Conservation (phyloP, 2,329 filamentous ascomycete species). For the Aspergillus fischeri region DNA sequence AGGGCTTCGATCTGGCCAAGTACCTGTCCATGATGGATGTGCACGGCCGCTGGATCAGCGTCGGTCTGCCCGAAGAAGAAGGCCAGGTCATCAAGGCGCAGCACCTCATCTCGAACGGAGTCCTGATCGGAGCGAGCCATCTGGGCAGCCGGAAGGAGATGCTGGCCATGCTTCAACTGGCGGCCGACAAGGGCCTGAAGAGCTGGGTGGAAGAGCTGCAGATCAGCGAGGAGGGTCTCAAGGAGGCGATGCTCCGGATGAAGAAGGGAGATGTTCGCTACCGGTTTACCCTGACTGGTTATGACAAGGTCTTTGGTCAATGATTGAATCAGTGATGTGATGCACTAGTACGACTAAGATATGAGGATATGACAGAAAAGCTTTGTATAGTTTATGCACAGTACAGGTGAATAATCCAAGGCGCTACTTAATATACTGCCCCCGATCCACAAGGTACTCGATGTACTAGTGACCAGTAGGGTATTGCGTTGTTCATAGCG, state of each 20-base stretch:
- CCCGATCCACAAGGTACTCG: neutral
- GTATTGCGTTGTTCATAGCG: too few relatives aligned
- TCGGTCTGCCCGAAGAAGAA: constrained; percentile 74
- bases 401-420: neutral
- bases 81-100: constrained; percentile 68
- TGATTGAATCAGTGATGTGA: neutral
- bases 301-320: constrained; percentile 33
- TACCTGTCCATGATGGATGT: constrained; percentile 79
- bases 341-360: neutral
- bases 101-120: constrained; percentile 69
- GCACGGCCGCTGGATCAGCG: constrained; percentile 74
- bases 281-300: constrained; percentile 61
- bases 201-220: constrained; percentile 68
- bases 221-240: constrained; percentile 66
- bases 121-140: constrained; percentile 67
- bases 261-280: constrained; percentile 69
- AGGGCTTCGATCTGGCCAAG: constrained; percentile 54
- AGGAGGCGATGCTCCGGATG: constrained; percentile 65
- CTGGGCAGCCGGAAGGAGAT: constrained; percentile 67
- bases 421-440: neutral
- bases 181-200: constrained; percentile 64
- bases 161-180: constrained; percentile 67
- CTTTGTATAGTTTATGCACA: neutral
- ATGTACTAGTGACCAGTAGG: neutral
- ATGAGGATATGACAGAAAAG: neutral